Evolutionary conservation across 768 basidiomycete genomes (phyloP), one percentile per base, ranked within the genome.

Genomic region (Baorangia bicolor): DNA sequence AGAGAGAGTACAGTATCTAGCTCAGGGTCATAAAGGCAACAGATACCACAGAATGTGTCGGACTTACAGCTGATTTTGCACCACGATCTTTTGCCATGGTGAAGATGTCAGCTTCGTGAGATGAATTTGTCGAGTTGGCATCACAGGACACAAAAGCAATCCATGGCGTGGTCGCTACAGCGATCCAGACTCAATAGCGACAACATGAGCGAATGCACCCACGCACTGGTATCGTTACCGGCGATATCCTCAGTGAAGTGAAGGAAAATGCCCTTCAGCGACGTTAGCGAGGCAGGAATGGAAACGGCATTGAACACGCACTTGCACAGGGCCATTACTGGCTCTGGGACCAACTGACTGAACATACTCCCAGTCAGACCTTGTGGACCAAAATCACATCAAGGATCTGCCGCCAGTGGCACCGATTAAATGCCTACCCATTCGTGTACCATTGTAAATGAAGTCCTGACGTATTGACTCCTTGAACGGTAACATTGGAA

Each of bases 111-210:
- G 76, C 69, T 3, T 81, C 76, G 49, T 75, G 67, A 2, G 85
- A 84, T 4, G 82, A 75, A 56, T 81, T 74, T 16, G 90, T 90
- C 18, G 86, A 79, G 69, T 94, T 94, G 53, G 68, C 65, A 65
- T 95, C 93, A 70, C 94, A 96, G 4, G 85, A 81, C 46, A 97
- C 81, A 59, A 94, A 79, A 13, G 94, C 94, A 63, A 97, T 89
- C 93, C 94, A 97, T 4, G 94, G 92, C 0, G 93, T 91, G 6
- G 74, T 77, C 3, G 90, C 88, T 81, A 67, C 61, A 27, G 55
- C 62, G 65, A 51, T 50, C 47, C 25, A 62, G 49, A 40, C 38
- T 62, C 35, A 47, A 55, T 49, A 49, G 51, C 46, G 59, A 61
- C 18, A 49, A 53, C 45, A 40, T 16, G 38, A 46, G 47, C 13